These are phyloP conservation scores for Xerocomus brunneocitrinus DNA, from an alignment of 768 basidiomycete species.

Conservation along the genomic window DNA sequence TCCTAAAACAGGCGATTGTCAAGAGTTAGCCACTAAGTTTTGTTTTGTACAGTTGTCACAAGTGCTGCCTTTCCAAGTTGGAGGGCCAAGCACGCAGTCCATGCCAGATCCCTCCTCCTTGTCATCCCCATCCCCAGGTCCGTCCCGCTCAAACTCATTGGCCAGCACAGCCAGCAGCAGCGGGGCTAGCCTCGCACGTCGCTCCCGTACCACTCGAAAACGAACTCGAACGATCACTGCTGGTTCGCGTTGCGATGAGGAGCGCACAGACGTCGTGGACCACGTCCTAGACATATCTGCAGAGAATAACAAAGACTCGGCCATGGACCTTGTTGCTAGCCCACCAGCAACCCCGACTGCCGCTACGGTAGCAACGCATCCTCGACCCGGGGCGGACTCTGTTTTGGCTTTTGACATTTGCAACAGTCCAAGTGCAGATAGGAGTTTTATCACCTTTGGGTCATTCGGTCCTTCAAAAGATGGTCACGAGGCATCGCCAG, in stretches of 20 bases:
- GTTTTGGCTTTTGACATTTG: slow-evolving; percentile 10
- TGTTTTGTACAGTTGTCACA: slow-evolving; percentile 6
- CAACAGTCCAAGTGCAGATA: slow-evolving; percentile 13
- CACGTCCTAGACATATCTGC: slow-evolving; percentile 29
- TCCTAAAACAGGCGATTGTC: slow-evolving; percentile 16
- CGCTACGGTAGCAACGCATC: slow-evolving; percentile 7
- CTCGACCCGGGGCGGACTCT: slow-evolving; percentile 12
- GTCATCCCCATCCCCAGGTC: slow-evolving; percentile 19
- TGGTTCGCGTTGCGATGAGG: slow-evolving; percentile 22
- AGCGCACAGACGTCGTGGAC: slow-evolving; percentile 9
- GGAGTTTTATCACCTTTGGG: slow-evolving; percentile 23
- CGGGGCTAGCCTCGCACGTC: slow-evolving; percentile 47
- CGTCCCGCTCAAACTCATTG: slow-evolving; percentile 32
- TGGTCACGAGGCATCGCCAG: slow-evolving; percentile 6
- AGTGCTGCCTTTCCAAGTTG: slow-evolving; percentile 13
- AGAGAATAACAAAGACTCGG: slow-evolving; percentile 14
- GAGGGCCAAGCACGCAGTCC: slow-evolving; percentile 24
- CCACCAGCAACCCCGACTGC: slow-evolving; percentile 9
- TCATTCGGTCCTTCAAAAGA: slow-evolving; percentile 24
- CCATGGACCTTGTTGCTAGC: slow-evolving; percentile 4
- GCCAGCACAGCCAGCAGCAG: slow-evolving; percentile 44
- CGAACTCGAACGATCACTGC: slow-evolving; percentile 51
- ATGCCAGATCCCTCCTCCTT: slow-evolving; percentile 31
- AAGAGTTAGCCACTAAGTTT: not conserved
- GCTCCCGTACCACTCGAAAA: slow-evolving; percentile 43